Base-by-base conservation (phyloP, 2,329 filamentous ascomycete genomes). In the Xylariaceae sp. region DNA sequence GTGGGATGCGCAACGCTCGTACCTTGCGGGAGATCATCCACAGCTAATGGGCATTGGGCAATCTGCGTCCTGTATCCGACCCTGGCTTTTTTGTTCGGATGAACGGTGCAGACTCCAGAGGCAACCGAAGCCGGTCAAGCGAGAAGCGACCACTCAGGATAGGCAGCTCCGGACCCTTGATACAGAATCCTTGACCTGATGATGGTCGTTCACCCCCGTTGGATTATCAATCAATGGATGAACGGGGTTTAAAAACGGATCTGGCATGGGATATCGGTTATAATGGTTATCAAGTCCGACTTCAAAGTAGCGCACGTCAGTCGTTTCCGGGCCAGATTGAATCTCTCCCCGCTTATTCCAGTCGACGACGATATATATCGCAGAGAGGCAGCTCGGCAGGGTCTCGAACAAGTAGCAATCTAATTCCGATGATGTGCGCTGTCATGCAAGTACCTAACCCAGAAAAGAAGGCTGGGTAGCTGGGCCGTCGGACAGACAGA, bases 51-150 rank as follows among this genome's bases (percentile, higher is more conserved):
- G 33, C 10, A 48, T 50, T 51, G 48, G 48, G 44, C 46, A 48
- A 53, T 51, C 51, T 51, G 45, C 45, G 46, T 45, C 53, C 44
- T 45, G 53, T 55, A 53, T 27, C 22, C 22, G 22, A 27, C 22
- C 53, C 53, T 53, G 53, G 53, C 50, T 53, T 55, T 51, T 50
- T 49, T 38, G 43, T 51, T 53, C 52, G 52, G 52, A 54, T 51
- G 52, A 51, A 51, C 48, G 43, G 48, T 54, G 49, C 49, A 48
- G n/a, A n/a, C n/a, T n/a, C n/a, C n/a, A n/a, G 11, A 31, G 45
- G 49, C 39, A 47, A 44, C 44, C 45, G 15, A 44, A 27, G 46
- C 52, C 45, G 43, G 45, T 30, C 22, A 44, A 47, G 45, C 49
- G 22, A 27, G 22, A 27, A 27, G 22, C 22, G 7, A 27, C 22